A percentile compares a stretch with the other conserved stretches of the same genome.
These are phyloP conservation scores for Tephrocybe sp. DNA, from an alignment of 768 basidiomycete species.

Conservation along the genomic window DNA sequence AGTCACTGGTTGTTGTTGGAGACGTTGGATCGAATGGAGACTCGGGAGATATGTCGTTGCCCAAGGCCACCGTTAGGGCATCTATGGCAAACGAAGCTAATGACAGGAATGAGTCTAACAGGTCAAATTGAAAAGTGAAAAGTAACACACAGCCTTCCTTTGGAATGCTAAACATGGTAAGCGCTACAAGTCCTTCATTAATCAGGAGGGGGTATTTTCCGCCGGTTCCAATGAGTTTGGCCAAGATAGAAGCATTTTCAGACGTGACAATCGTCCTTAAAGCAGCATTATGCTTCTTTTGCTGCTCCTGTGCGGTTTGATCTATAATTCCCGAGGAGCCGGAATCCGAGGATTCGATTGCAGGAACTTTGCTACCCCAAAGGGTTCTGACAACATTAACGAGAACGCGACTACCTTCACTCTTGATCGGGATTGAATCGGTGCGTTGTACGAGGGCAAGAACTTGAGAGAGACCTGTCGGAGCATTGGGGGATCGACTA, in stretches of 20 bases:
- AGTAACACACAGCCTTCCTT: constrained; percentile 56
- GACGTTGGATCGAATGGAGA: constrained; percentile 34
- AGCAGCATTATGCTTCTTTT: constrained; percentile 50
- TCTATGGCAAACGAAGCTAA: constrained; percentile 62
- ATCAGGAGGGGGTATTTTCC: constrained; percentile 80
- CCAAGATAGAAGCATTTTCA: constrained; percentile 60
- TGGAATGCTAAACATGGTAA: constrained; percentile 72
- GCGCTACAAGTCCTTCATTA: constrained; percentile 84
- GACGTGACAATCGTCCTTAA: constrained; percentile 48
- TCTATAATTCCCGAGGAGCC: constrained; percentile 20
- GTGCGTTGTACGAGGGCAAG: constrained; percentile 75
- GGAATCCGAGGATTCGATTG: constrained; percentile 19
- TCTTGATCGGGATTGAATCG: constrained; percentile 78
- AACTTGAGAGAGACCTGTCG: constrained; percentile 63
- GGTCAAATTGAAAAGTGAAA: not conserved
- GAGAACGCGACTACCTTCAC: constrained; percentile 86
- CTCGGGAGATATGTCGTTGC: constrained; percentile 32
- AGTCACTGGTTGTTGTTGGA: constrained; percentile 37
- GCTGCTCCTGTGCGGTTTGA: constrained; percentile 36
- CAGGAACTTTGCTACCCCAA: constrained; percentile 51
- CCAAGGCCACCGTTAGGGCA: constrained; percentile 51
- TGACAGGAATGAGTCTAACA: constrained; percentile 7
- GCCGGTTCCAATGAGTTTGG: constrained; percentile 71
- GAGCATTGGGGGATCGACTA: constrained; percentile 21
- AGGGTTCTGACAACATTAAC: constrained; percentile 83